Base-by-base conservation (phyloP, 495 filamentous ascomycete species). In the Daldinia childiae region DNA sequence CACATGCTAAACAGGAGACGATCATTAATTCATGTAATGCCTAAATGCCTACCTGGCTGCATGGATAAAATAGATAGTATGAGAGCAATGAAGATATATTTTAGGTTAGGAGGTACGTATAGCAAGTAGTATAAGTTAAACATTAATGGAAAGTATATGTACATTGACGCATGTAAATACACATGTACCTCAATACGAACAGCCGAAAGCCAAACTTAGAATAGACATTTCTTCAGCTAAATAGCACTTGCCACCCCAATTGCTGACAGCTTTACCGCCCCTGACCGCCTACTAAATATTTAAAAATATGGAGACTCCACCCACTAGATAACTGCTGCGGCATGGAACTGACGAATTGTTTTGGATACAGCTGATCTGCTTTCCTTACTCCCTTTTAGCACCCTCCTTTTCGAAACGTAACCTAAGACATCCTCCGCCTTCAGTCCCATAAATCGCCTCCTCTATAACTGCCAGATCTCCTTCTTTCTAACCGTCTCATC, bases 321-420 rank as follows among this genome's bases (percentile, higher is more conserved):
- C 64, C 43, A 62, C 71, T 64, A 66, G 27, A 58, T 54, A 61
- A 58, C 36, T 61, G 71, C 71, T 74, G 71, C 71, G 71, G 71
- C 19, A 54, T 43, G 45, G 19, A 54, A 70, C 67, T 74, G 71
- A 74, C 71, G 71, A 74, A 71, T 74, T 39, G 41, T 45, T 57
- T 70, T 60, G 45, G 17, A 51, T 30, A 64, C 26, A 43, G 19
- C 30, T 62, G 56, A 66, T 50, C 50, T 43, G 14, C 55, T 45
- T 45, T 51, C 26, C 34, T n/a, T 17, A 36, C 12, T 65, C 58
- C 63, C 63, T 19, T 64, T 55, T 59, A 14, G 58, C 61, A 67
- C 63, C 66, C 60, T 67, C 67, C 63, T 71, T 74, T 74, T 66
- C 73, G 73, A 75, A 75, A 75, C 73, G 54, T 66, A 74, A 73